A percentile compares a stretch with the other conserved stretches of the same genome.
phyloP scores from a whole-genome alignment of 257 asterid species.

The Solanum pimpinellifolium region DNA sequence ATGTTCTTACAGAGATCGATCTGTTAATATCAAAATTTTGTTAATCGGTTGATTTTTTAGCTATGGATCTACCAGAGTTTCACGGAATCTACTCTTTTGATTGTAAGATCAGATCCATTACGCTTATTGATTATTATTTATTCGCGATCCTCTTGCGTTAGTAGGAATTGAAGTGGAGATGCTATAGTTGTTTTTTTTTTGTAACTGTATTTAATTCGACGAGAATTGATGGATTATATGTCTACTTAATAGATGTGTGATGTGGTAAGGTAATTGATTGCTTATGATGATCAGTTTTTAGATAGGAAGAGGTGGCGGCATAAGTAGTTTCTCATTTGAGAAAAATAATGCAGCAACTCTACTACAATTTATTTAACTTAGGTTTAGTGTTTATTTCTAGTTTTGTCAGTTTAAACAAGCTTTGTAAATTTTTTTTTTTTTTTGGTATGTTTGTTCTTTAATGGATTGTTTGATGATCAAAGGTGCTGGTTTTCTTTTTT shows the following conservation, averaged over 20 bases:
- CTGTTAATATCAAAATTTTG: background rate
- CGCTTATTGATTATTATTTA: background rate
- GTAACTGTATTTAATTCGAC: background rate
- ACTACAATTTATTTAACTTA: background rate
- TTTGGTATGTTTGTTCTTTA: background rate
- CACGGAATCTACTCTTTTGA: slow-evolving; percentile 19
- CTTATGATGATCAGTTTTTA: background rate
- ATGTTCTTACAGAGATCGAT: slow-evolving; percentile 4
- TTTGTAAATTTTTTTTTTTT: background rate
- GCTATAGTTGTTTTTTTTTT: background rate
- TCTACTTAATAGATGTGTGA: background rate
- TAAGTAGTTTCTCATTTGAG: background rate
- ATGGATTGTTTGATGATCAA: background rate
- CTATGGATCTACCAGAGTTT: slow-evolving; percentile 38
- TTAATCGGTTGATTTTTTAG: background rate
- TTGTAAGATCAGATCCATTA: slow-evolving; percentile 39
- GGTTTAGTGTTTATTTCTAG: background rate
- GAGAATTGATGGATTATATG: background rate
- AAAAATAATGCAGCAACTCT: background rate
- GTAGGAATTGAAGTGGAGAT: background rate
- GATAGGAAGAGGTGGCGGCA: background rate
- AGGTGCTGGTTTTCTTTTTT: background rate
- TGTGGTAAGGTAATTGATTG: background rate
- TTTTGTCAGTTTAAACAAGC: background rate
- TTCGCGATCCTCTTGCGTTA: background rate